Evolutionary conservation across 768 basidiomycete genomes (phyloP), one percentile per base, ranked within the genome.

Genomic region (Pholiota molesta): DNA sequence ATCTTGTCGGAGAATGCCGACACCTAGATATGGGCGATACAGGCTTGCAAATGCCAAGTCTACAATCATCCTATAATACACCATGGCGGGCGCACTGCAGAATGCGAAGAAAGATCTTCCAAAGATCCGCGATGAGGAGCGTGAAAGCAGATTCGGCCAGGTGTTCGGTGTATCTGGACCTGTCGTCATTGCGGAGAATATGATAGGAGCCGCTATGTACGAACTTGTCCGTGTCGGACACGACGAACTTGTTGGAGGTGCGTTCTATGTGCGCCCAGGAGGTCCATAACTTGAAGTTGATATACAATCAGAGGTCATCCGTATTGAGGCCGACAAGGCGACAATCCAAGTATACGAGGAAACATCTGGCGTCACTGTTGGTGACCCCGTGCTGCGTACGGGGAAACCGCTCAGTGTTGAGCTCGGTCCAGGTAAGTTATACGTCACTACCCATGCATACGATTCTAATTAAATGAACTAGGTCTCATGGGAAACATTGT

Each of bases 271-370:
- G 39, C 13, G 57, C 17, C 39, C n/a, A 47, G 23, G 21, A 33
- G 16, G 35, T 52, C 42, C 31, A 52, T 31, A 51, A 39, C 29
- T 19, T 26, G 42, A 66, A 51, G 68, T 23, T 54, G 26, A 10
- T 28, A 29, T 19, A 9, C 23, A 44, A 21, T 28, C 71, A 96
- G 97, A 99, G 94, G 97, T 99, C 70, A 99, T 99, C 70, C 88
- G 97, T 70, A 98, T 99, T 78, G 97, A 99, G 68, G 88, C 88
- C 64, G 97, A 99, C 79, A 97, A 97, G 79, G 93, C 93, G 45
- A 99, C 97, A 13, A 98, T 99, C 63, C 97, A 99, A 76, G 97
- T 99, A 10, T 99, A 99, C 72, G 97, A 99, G 77, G 97, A 99
- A 81, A 99, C 97, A 6, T 97, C 97, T 45, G 97, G 97, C 57